Percentiles rank a stretch among this genome's conserved stretches.
These are phyloP conservation scores for Yamadazyma phyllophila DNA, from an alignment of 805 yeast genomes.

Conservation along the genomic window DNA sequence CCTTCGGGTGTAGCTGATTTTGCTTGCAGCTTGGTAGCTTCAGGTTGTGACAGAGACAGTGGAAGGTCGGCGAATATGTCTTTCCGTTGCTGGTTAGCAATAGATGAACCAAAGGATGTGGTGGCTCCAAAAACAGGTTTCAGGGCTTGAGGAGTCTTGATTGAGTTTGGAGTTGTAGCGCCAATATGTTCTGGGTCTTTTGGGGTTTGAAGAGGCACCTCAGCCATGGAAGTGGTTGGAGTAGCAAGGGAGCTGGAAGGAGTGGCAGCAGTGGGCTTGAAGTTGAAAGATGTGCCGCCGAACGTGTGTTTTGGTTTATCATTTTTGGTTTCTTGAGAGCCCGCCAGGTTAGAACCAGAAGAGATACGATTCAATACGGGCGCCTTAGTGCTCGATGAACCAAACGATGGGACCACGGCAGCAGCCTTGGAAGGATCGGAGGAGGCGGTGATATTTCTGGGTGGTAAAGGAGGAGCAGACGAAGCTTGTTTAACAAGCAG, in stretches of 20 bases:
- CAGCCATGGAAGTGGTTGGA: slow-evolving; percentile 16
- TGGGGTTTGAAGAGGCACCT: slow-evolving; percentile 8
- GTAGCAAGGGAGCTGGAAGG: slow-evolving; percentile 10
- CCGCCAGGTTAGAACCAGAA: not conserved
- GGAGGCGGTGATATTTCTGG: slow-evolving; percentile 8
- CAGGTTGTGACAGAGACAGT: not conserved
- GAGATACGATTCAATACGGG: slow-evolving; percentile 4
- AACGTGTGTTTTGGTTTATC: slow-evolving; percentile 17
- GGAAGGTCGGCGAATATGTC: slow-evolving; percentile 28
- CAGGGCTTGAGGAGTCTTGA: not conserved
- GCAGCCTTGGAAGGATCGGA: not conserved
- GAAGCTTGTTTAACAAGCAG: slow-evolving; percentile 1
- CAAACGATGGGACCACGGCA: not conserved
- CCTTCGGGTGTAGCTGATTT: slow-evolving; percentile 2
- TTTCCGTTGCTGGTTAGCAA: slow-evolving; percentile 22
- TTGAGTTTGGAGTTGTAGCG: not conserved
- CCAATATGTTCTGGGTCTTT: slow-evolving; percentile 10
- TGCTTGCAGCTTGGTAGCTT: not conserved
- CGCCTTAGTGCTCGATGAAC: not conserved
- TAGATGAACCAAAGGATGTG: slow-evolving; percentile 34
- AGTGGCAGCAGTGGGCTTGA: slow-evolving; percentile 13
- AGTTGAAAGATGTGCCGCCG: slow-evolving; percentile 21
- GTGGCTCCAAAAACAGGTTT: slow-evolving; percentile 41
- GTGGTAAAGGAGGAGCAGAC: slow-evolving; percentile 12
- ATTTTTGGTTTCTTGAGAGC: not conserved